Evolutionary conservation across 2,329 filamentous ascomycete species (phyloP), one percentile per base, ranked within the genome.

Genomic region (Colletotrichum kahawae): DNA sequence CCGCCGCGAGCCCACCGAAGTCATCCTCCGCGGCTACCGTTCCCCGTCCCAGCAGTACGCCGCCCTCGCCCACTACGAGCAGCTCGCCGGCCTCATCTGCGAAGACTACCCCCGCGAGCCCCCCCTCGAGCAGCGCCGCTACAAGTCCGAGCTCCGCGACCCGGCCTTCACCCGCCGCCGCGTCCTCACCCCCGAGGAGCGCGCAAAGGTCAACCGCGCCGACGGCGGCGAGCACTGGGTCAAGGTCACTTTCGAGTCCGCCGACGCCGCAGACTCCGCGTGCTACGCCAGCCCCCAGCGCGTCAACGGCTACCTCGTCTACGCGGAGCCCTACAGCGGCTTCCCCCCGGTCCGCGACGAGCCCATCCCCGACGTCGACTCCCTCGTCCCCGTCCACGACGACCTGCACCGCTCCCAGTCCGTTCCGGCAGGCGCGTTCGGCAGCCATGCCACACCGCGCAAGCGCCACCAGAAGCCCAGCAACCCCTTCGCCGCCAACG

Each of bases 181-280:
- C 54, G 90, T 90, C 12, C 86, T 98, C 67, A 94, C 93, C 3
- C 85, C 90, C 21, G 93, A 93, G 48, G 95, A 97, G 79, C 92
- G 95, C 71, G 88, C 90, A 68, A 94, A 96, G 82, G 95, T 96
- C 81, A 95, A 96, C 84, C 91, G 90, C 76, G 95, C 95, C 77
- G 93, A 93, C 60, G 94, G 95, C 65, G 96, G 96, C 57, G 91
- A 94, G 79, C 95, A 98, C 87, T 98, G 96, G 96, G 95, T 98
- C 79, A 95, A 95, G 83, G 88, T 96, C 70, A 96, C 94, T 1
- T 96, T 95, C 80, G 94, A 95, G 84, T 94, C 92, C 56, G 88
- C 90, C 64, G 90, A 93, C 78, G 92, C 93, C 3, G 94, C 93
- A 24, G 93, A 94, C 74, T 88, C 91, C 13, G 94, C 94, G 27